A percentile compares a stretch with the other conserved stretches of the same genome.
These are phyloP conservation scores for Chrysochromulina parva DNA, from an alignment of 78 protist genomes.

Conservation along the genomic window DNA sequence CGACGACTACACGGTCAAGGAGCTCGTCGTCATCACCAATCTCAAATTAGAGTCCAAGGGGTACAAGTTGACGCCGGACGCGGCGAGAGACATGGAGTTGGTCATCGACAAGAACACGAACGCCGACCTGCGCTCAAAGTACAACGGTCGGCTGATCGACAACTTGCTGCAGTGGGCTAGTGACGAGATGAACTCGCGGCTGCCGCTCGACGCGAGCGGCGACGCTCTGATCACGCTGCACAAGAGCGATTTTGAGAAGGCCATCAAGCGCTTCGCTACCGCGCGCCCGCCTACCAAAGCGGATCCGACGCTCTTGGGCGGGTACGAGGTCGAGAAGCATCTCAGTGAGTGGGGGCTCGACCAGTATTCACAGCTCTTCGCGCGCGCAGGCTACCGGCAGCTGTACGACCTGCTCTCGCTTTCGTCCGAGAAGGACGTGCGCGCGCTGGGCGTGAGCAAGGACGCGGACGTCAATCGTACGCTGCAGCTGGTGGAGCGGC, in stretches of 20 bases:
- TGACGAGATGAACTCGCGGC: neutral
- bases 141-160: slow-evolving; percentile 26
- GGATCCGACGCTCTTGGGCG: slow-evolving; percentile 12
- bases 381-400: neutral
- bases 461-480: slow-evolving; percentile 4
- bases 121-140: neutral
- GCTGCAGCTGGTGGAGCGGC: neutral
- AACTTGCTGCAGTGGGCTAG: slow-evolving; percentile 23
- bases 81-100: neutral
- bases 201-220: neutral
- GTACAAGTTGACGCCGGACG: neutral
- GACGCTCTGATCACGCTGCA: neutral
- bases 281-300: neutral
- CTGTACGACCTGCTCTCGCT: neutral
- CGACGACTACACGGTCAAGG: slow-evolving; percentile 5
- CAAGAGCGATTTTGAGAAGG: neutral
- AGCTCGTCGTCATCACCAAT: neutral
- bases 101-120: slow-evolving; percentile 2
- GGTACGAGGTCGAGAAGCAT: neutral
- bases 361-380: neutral
- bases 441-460: neutral
- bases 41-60: slow-evolving; percentile 1
- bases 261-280: neutral
- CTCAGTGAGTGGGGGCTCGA: neutral
- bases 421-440: neutral